Evolutionary conservation across 2,329 filamentous ascomycete genomes (phyloP), one percentile per base, ranked within the genome.

Genomic region (Trematosphaeria pertusa): DNA sequence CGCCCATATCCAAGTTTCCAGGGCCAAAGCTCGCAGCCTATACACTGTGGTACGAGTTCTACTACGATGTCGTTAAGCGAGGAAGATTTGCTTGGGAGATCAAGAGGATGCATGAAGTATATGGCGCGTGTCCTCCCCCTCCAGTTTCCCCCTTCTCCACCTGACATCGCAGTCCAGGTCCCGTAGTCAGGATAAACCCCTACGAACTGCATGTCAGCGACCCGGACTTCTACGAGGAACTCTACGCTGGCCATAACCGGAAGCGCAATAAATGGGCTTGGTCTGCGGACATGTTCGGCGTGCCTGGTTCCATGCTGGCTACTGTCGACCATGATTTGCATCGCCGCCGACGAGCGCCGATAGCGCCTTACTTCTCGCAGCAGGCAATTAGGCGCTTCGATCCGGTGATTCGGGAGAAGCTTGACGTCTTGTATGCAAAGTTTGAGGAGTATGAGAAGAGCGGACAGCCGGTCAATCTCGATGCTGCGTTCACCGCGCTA

Each of bases 21-120:
- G 56, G 56, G 1, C 58, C 56, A 8, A 55, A 56, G 21, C 47
- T 61, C 17, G 58, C 58, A 20, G 58, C 58, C 17, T 38, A 50
- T 31, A 61, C 58, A n/a, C 17, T 44, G n/a, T 62, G 48, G 58
- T 61, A 63, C 26, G 58, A 62, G 37, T 56, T 60, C 42, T 64
- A 63, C 39, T 63, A 41, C 41, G 55, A 65, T 45, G 46, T 59
- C 11, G 9, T 62, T 3, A 50, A 52, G 24, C 40, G 51, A 1
- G 61, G 60, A 4, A 41, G 40, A 10, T 62, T 55, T 37, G 50
- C 50, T 11, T 62, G 47, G 41, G 44, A 61, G 20, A 56, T 62
- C 18, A 37, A 56, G 30, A 45, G 55, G 14, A 48, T 64, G 48
- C 61, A 64, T 32, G 43, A 58, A 32, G 21, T 51, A 37, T 62